Conservation (phyloP, 2,329 filamentous ascomycete species). For the Xylaria hypoxylon region DNA sequence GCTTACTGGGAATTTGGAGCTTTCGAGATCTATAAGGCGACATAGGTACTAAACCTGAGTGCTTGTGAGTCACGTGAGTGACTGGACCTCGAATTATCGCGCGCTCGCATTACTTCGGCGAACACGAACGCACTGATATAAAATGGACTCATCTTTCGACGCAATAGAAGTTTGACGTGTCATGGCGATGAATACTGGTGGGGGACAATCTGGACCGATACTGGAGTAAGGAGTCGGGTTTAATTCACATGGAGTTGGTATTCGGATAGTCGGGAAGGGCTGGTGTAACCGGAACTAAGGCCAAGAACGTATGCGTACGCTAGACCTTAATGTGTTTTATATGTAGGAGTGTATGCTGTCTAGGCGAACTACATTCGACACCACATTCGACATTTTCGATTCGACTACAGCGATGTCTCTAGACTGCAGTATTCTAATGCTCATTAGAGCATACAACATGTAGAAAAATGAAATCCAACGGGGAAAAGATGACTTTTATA, state of each 20-base stretch:
- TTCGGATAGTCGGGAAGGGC: neutral
- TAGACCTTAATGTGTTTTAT: constrained; percentile 22
- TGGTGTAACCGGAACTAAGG: neutral
- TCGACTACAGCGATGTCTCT: neutral
- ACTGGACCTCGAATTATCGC: neutral
- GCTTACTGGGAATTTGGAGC: constrained; percentile 74
- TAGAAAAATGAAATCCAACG: neutral
- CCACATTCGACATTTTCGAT: neutral
- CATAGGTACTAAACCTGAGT: constrained; percentile 7
- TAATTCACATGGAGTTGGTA: constrained; percentile 3
- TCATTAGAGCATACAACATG: neutral
- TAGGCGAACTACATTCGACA: neutral
- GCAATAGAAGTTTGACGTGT: neutral
- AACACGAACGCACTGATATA: neutral
- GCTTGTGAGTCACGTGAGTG: neutral
- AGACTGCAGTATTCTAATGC: neutral
- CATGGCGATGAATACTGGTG: constrained; percentile 9
- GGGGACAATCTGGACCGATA: constrained; percentile 7
- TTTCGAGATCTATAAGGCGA: constrained; percentile 67
- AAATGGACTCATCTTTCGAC: neutral
- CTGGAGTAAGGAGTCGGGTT: constrained; percentile 24
- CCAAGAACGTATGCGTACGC: constrained; percentile 1
- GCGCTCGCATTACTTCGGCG: neutral
- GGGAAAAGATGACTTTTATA: neutral
- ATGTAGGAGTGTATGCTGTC: neutral